Percentiles rank a stretch among this genome's conserved stretches.
These are phyloP conservation scores for Hondaea fermentalgiana DNA, from an alignment of 108 stramenopile species.

Conservation along the genomic window DNA sequence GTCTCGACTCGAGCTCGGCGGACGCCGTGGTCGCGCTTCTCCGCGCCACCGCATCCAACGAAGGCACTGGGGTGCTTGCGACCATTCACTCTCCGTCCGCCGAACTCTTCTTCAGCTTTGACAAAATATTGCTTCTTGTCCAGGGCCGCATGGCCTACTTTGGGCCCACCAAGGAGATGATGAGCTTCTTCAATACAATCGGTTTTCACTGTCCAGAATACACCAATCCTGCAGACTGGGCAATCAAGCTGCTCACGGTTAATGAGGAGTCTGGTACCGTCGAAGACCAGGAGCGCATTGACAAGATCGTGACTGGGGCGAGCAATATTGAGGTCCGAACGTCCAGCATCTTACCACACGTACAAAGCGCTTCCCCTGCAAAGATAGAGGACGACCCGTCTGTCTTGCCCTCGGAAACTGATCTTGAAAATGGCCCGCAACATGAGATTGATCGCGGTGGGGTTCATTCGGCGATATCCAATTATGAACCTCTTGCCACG, in stretches of 20 bases:
- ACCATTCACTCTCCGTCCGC: constrained; percentile 36
- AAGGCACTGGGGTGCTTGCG: neutral
- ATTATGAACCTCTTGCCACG: neutral
- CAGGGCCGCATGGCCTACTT: constrained; percentile 11
- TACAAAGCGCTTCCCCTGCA: neutral
- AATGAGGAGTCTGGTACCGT: neutral
- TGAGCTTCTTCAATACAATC: neutral
- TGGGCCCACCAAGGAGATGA: neutral
- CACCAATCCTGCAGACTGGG: constrained; percentile 21
- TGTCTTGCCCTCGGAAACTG: too few relatives aligned
- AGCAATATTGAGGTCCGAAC: neutral
- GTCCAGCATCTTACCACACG: neutral
- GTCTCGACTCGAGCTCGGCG: constrained; percentile 28
- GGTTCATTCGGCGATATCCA: neutral
- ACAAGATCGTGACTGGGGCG: neutral
- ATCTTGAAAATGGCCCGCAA: neutral
- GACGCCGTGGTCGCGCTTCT: neutral
- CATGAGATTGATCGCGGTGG: neutral
- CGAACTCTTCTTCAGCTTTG: neutral
- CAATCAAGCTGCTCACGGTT: neutral
- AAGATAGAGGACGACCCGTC: neutral
- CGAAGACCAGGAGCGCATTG: neutral
- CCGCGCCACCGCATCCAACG: neutral
- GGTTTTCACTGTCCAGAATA: neutral
- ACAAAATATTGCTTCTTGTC: neutral